phyloP scores from a whole-genome alignment of 2,329 filamentous ascomycete species.

The Talaromyces marneffei region DNA sequence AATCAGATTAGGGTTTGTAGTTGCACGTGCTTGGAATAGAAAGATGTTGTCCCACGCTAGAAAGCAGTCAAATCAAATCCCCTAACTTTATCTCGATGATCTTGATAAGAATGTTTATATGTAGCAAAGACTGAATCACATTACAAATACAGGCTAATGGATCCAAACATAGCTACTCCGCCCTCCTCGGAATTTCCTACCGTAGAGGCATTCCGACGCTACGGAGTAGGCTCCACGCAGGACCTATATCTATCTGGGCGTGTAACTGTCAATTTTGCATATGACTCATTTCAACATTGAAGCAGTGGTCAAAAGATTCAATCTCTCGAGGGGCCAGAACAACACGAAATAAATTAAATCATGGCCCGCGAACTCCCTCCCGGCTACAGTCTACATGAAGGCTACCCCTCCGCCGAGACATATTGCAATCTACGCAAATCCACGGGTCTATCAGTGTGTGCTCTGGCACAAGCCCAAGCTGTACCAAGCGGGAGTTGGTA shows the following conservation, averaged over 20 bases:
- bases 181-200: background rate
- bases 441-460: slow-evolving; percentile 35
- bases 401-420: slow-evolving; percentile 30
- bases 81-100: background rate
- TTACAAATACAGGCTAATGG: background rate
- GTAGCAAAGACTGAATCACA: background rate
- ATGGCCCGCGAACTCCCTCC: slow-evolving; percentile 21
- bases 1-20: slow-evolving; percentile 5
- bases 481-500: slow-evolving; percentile 39
- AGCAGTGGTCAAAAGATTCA: background rate
- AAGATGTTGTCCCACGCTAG: background rate
- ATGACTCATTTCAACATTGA: background rate
- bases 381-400: slow-evolving; percentile 33
- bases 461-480: slow-evolving; percentile 31
- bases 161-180: background rate
- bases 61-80: background rate
- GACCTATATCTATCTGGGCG: background rate
- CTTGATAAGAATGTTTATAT: background rate
- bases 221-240: background rate
- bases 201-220: background rate
- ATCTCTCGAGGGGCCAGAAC: background rate
- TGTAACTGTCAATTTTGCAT: too few relatives aligned
- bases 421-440: slow-evolving; percentile 37
- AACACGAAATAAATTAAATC: background rate
- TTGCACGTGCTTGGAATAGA: slow-evolving; percentile 3